These are phyloP conservation scores for Lichina pygmaea DNA, from an alignment of 495 filamentous ascomycete species.

Conservation along the genomic window DNA sequence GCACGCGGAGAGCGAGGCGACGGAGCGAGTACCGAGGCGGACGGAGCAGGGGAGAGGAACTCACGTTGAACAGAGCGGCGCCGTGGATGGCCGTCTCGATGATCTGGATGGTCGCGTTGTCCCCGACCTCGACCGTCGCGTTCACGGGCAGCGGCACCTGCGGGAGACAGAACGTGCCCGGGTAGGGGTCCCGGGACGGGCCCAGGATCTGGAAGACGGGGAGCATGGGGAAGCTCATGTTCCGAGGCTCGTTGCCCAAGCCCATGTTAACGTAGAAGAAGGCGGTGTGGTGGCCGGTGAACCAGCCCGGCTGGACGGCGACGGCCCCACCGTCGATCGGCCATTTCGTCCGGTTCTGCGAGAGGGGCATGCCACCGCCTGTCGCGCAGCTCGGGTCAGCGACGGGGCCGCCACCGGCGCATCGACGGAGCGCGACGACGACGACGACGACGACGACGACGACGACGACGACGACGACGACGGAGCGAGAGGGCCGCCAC, in stretches of 20 bases:
- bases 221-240: slow-evolving; percentile 71
- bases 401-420: not conserved
- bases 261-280: slow-evolving; percentile 89
- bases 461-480: not conserved
- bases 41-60: slow-evolving; percentile 8
- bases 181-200: slow-evolving; percentile 54
- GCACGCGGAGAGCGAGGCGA: not conserved
- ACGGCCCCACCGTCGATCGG: slow-evolving; percentile 66
- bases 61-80: slow-evolving; percentile 71
- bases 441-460: not conserved
- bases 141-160: slow-evolving; percentile 69
- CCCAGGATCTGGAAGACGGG: slow-evolving; percentile 68
- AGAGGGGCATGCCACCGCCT: slow-evolving; percentile 70
- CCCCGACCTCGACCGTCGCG: slow-evolving; percentile 42
- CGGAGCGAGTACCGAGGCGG: not conserved
- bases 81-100: slow-evolving; percentile 78
- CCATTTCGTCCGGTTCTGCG: slow-evolving; percentile 76
- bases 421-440: not conserved
- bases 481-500: too few relatives aligned
- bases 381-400: not conserved
- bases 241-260: slow-evolving; percentile 53
- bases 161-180: slow-evolving; percentile 68
- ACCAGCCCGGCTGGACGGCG: slow-evolving; percentile 83
- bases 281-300: slow-evolving; percentile 64
- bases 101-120: slow-evolving; percentile 85